Evolutionary conservation across 192 early-diverging fungal species (phyloP).

Genomic region (Rhizophagus clarus): DNA sequence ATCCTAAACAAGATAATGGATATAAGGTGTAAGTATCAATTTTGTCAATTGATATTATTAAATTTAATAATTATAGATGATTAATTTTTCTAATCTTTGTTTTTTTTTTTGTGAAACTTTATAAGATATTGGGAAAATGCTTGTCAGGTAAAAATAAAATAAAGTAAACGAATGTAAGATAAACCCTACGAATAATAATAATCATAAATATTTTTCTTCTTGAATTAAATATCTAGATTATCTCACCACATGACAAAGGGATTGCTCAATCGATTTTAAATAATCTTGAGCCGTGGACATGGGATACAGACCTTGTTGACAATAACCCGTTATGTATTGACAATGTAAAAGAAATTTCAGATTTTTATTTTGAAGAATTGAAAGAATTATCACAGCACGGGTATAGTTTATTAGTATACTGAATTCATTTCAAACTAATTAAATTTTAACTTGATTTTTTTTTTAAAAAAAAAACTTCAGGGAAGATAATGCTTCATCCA

Average conservation of each 20-base stretch:
- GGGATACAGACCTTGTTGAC: slow-evolving; percentile 66
- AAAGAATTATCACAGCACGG: slow-evolving; percentile 38
- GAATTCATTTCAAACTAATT: neutral
- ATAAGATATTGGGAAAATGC: slow-evolving; percentile 80
- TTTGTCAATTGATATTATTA: slow-evolving; percentile 38
- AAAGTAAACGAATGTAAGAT: neutral
- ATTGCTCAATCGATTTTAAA: slow-evolving; percentile 74
- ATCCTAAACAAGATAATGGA: slow-evolving; percentile 93
- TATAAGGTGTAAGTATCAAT: slow-evolving; percentile 65
- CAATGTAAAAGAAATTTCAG: slow-evolving; percentile 59
- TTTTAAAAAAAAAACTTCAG: slow-evolving; percentile 28
- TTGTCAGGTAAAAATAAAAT: slow-evolving; percentile 52
- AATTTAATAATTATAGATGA: neutral
- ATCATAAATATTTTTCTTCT: neutral
- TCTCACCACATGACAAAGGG: slow-evolving; percentile 81
- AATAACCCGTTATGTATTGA: slow-evolving; percentile 55
- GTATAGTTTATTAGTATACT: slow-evolving; percentile 19
- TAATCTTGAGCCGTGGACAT: slow-evolving; percentile 69
- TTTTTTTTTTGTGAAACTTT: too few relatives aligned
- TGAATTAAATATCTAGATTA: slow-evolving; percentile 59
- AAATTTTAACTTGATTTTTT: neutral
- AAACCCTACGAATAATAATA: too few relatives aligned
- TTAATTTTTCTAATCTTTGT: neutral
- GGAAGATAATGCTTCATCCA: slow-evolving; percentile 47
- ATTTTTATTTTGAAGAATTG: slow-evolving; percentile 73